A percentile compares a stretch with the other conserved stretches of the same genome.
Evolutionary conservation across 352 stramenopile species (phyloP).

Genomic region (Phytophthora colocasiae): DNA sequence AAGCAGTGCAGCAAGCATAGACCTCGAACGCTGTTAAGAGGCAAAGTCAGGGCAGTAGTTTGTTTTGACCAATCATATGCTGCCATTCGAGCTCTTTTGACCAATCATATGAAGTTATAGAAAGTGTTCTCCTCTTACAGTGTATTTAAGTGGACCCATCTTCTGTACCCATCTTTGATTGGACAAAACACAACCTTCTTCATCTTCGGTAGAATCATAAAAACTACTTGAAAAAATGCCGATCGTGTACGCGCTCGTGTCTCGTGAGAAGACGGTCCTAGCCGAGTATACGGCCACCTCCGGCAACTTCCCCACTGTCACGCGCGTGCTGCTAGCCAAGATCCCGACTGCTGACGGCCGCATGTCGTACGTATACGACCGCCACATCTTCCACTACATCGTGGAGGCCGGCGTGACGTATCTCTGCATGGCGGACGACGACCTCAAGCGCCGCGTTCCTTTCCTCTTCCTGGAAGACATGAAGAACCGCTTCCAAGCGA

Average conservation of each 20-base stretch:
- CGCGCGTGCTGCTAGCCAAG: conserved; percentile 96
- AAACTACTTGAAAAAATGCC: conserved; percentile 36
- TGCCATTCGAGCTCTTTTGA: no score
- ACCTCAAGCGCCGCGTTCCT: conserved; percentile 95
- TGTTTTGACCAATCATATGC: no score
- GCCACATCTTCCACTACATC: conserved; percentile 96
- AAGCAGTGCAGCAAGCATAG: no score
- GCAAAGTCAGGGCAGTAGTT: no score
- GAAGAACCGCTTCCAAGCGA: conserved; percentile 90
- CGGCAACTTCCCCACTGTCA: conserved; percentile 98
- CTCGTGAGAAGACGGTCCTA: conserved; percentile 97
- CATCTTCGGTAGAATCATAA: background rate
- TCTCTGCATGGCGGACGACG: conserved; percentile 98
- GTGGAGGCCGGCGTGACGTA: conserved; percentile 96
- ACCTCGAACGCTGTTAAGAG: no score
- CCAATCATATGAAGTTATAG: no score
- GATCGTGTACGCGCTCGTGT: conserved; percentile 96
- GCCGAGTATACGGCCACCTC: conserved; percentile 97
- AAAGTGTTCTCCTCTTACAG: background rate
- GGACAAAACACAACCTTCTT: background rate
- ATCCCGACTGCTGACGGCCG: conserved; percentile 94
- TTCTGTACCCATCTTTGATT: no score
- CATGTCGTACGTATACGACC: conserved; percentile 99
- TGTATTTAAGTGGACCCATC: no score
- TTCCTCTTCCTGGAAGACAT: conserved; percentile 99